Evolutionary conservation across 345 rosid species (phyloP).

Genomic region (Litchi chinensis): DNA sequence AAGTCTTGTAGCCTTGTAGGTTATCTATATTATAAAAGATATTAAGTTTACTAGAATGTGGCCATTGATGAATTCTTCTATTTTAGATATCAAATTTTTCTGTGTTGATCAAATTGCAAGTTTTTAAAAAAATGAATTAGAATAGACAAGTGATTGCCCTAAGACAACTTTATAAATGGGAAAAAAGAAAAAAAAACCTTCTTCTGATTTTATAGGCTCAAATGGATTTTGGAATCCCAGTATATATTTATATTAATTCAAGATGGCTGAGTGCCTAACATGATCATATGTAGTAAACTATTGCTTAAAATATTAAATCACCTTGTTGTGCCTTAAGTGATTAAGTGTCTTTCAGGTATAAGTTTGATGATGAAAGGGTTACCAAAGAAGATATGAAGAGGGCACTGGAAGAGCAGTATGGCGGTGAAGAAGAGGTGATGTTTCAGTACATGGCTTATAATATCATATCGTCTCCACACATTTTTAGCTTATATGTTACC

Average conservation of each 20-base stretch:
- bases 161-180: background rate
- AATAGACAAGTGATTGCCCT: background rate
- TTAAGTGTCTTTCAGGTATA: slow-evolving; percentile 61
- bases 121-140: background rate
- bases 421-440: slow-evolving; percentile 95
- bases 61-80: too few relatives aligned
- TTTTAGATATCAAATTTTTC: too few relatives aligned
- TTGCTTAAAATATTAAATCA: background rate
- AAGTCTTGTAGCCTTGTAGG: too few relatives aligned
- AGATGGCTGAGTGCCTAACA: background rate
- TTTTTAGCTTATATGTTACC: slow-evolving; percentile 7
- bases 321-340: slow-evolving; percentile 1
- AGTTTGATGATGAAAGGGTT: slow-evolving; percentile 96
- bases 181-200: too few relatives aligned
- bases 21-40: too few relatives aligned
- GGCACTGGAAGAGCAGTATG: slow-evolving; percentile 97
- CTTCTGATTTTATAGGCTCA: background rate
- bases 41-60: too few relatives aligned
- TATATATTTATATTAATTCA: background rate
- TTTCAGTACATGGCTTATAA: slow-evolving; percentile 5
- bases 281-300: background rate
- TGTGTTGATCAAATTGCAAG: background rate
- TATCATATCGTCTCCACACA: background rate
- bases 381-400: slow-evolving; percentile 92
- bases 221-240: background rate